phyloP scores from a whole-genome alignment of 140 eudicot species.

The Senecio squalidus region DNA sequence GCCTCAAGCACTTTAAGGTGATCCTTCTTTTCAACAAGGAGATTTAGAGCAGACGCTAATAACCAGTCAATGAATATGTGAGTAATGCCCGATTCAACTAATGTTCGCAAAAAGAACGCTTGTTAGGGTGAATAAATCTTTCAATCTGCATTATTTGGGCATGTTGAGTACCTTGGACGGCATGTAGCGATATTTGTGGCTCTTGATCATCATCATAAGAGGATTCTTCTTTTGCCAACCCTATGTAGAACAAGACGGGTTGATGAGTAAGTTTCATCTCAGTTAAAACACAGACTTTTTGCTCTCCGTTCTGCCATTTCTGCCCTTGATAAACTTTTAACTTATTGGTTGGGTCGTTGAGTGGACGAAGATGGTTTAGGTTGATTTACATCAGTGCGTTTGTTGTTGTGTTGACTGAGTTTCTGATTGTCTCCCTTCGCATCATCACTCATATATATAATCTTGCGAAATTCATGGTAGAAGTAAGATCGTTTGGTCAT shows the following conservation, averaged over 20 bases:
- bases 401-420: neutral
- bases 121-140: too few species aligned
- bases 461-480: neutral
- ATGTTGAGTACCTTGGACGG: neutral
- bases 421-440: neutral
- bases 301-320: neutral
- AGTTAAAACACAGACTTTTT: neutral
- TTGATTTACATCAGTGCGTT: neutral
- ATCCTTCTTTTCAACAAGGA: too few species aligned
- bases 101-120: too few species aligned
- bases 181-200: neutral
- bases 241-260: neutral
- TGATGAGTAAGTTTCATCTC: neutral
- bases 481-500: neutral
- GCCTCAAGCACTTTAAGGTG: too few species aligned
- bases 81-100: too few species aligned
- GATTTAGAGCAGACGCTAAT: too few species aligned
- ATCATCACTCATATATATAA: too few species aligned
- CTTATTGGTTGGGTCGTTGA: neutral
- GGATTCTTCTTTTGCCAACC: neutral
- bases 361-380: neutral
- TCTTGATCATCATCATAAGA: neutral
- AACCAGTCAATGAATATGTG: too few species aligned
- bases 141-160: neutral
- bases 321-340: neutral